These are phyloP conservation scores for Colletotrichum paranaense DNA, from an alignment of 2,329 filamentous ascomycete species.

Conservation along the genomic window DNA sequence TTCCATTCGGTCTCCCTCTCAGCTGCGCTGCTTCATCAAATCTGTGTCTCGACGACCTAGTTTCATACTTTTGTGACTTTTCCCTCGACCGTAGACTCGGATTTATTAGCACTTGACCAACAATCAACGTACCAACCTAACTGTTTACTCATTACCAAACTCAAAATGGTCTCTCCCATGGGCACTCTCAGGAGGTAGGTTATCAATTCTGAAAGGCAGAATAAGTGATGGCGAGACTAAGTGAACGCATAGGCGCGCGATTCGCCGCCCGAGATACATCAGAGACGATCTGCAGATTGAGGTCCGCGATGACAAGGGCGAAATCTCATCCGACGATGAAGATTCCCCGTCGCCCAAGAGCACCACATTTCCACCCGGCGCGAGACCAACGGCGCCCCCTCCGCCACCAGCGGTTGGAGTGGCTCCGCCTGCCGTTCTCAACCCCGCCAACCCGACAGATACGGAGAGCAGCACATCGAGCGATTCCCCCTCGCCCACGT, in stretches of 20 bases:
- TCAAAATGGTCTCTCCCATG: constrained; percentile 1
- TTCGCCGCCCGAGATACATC: constrained; percentile 7
- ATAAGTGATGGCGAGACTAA: background rate
- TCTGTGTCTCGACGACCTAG: constrained; percentile 19
- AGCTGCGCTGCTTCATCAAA: constrained; percentile 28
- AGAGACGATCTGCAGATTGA: constrained; percentile 20
- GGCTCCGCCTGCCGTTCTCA: constrained; percentile 13
- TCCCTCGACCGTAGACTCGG: constrained; percentile 9
- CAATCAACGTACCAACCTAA: background rate
- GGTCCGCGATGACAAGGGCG: constrained; percentile 8
- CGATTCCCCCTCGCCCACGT: background rate
- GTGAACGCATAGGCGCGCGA: background rate
- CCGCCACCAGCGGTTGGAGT: background rate
- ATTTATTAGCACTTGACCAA: background rate
- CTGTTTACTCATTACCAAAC: background rate
- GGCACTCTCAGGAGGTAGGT: constrained; percentile 26
- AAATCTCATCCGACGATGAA: constrained; percentile 16
- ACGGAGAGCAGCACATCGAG: background rate
- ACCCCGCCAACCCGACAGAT: constrained; percentile 18
- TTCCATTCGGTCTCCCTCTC: background rate
- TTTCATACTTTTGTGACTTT: background rate
- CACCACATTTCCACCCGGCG: constrained; percentile 10
- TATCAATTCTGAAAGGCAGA: background rate
- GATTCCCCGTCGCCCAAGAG: constrained; percentile 29
- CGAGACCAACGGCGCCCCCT: background rate